Base-by-base conservation (phyloP, 1,284 basidiomycete genomes). In the Hortiboletus rubellus region DNA sequence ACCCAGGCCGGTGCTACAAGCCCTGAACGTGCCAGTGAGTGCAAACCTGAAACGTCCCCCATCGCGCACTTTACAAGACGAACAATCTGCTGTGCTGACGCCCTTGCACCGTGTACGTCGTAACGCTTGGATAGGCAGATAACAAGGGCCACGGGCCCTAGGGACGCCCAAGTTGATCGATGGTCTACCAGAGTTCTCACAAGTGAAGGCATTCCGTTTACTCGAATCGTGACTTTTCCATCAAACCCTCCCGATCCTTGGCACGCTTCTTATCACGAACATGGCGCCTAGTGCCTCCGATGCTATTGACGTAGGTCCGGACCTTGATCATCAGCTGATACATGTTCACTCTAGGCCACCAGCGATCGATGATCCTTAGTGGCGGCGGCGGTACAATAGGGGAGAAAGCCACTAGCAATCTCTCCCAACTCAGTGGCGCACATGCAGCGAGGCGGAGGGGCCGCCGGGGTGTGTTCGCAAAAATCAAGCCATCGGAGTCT, bases 391-490 rank as follows among this genome's bases (percentile, higher is more conserved):
- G 36, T 41, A 55, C 43, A 45, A 51, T 50, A 36, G 33, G 50
- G 42, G n/a, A 17, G 30, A 30, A 46, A 44, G 24, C 30, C 52
- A 48, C 36, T 40, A 24, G 17, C 38, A 12, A 31, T n/a, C 2
- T 24, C 37, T 45, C 30, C 24, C n/a, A 24, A 38, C 34, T 41
- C 24, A 30, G 43, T 45, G 18, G 44, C 46, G 36, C 58, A 15
- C 46, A 31, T 46, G 45, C 40, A 50, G 37, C 44, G 36, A 54
- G 27, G 27, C 27, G 7, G 27, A 27, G 41, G 17, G 44, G 50
- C 43, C 55, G 38, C 52, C 54, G 46, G 54, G 27, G 54, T 48
- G 31, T 30, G 54, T 48, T 53, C 48, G 55, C 61, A 52, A 61
- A 66, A 49, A 49, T 43, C 36, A 47, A 53, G 22, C 18, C 18